Conservation (phyloP, 75 land plant genomes). For the Adiantum capillusveneris region DNA sequence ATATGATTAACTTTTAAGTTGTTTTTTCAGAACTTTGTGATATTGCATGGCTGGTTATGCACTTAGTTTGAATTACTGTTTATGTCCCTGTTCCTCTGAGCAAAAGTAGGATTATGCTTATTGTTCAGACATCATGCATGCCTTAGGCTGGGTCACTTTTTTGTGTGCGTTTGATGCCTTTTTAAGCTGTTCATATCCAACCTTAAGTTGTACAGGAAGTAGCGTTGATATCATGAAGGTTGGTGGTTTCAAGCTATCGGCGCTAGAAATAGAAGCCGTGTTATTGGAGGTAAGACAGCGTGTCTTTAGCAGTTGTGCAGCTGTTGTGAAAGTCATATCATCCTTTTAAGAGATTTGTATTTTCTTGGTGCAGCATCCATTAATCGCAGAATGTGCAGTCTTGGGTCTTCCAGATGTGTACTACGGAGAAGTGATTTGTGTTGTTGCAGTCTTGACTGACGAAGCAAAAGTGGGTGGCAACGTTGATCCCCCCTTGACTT, state of each 20-base stretch:
- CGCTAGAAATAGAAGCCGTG: conserved; percentile 91
- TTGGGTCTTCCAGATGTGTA: conserved; percentile 81
- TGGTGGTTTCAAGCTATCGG: conserved; percentile 93
- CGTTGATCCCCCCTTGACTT: conserved; percentile 45
- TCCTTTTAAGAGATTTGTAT: not conserved
- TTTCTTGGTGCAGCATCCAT: conserved; percentile 62
- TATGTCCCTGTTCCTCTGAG: too few species aligned
- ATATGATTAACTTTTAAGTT: too few species aligned
- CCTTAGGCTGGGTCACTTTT: too few species aligned
- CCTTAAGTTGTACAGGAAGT: conserved; percentile 43
- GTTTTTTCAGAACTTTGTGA: too few species aligned
- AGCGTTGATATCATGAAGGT: conserved; percentile 96
- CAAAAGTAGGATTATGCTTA: too few species aligned
- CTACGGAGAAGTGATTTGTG: conserved; percentile 82
- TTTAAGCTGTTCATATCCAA: too few species aligned
- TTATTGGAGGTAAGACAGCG: conserved; percentile 66
- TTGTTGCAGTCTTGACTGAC: conserved; percentile 49
- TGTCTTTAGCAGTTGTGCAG: too few species aligned
- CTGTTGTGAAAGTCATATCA: conserved; percentile 2
- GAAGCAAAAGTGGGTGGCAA: conserved; percentile 36
- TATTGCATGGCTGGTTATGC: too few species aligned
- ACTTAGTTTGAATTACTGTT: too few species aligned
- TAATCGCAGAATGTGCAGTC: conserved; percentile 80
- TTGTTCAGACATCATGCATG: too few species aligned
- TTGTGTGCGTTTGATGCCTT: too few species aligned